Percentiles rank a stretch among this genome's conserved stretches.
phyloP scores from a whole-genome alignment of 805 yeast species.

The Saccharomycopsis sp. region DNA sequence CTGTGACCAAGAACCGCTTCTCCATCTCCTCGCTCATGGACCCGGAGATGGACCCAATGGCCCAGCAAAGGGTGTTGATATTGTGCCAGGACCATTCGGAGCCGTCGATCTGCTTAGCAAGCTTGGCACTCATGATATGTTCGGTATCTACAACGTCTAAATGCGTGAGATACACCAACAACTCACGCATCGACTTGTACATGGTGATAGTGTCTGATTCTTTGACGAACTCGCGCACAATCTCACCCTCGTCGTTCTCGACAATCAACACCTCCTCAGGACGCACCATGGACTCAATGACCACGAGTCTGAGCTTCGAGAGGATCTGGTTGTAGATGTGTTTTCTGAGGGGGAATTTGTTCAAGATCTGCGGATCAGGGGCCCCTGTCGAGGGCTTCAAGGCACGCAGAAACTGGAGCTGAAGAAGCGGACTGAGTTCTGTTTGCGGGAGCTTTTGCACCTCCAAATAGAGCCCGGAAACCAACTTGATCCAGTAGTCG shows the following conservation, averaged over 20 bases:
- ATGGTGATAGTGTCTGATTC: conserved; percentile 96
- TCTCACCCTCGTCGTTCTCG: conserved; percentile 98
- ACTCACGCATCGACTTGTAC: conserved; percentile 94
- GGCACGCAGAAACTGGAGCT: conserved; percentile 42
- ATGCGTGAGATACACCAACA: conserved; percentile 90
- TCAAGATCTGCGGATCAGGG: conserved; percentile 70
- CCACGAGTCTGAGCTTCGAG: conserved; percentile 81
- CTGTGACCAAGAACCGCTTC: conserved; percentile 86
- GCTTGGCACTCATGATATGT: conserved; percentile 84
- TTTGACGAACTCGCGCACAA: conserved; percentile 93
- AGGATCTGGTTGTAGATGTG: conserved; percentile 75
- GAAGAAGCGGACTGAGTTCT: conserved; percentile 72
- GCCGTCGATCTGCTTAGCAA: conserved; percentile 90
- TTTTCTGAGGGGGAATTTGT: conserved; percentile 77
- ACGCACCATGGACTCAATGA: conserved; percentile 95
- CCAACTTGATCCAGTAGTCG: conserved; percentile 90
- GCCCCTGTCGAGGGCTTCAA: conserved; percentile 65
- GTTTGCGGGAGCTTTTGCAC: conserved; percentile 71
- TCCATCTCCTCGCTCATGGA: conserved; percentile 98
- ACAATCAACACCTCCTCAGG: conserved; percentile 97
- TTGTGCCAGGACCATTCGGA: conserved; percentile 99
- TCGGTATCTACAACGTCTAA: conserved; percentile 92
- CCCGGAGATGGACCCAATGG: conserved; percentile 97
- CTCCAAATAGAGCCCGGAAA: conserved; percentile 75
- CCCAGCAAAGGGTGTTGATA: conserved; percentile 97